Conservation (phyloP, 2,329 filamentous ascomycete species). For the Aureobasidium vineae region DNA sequence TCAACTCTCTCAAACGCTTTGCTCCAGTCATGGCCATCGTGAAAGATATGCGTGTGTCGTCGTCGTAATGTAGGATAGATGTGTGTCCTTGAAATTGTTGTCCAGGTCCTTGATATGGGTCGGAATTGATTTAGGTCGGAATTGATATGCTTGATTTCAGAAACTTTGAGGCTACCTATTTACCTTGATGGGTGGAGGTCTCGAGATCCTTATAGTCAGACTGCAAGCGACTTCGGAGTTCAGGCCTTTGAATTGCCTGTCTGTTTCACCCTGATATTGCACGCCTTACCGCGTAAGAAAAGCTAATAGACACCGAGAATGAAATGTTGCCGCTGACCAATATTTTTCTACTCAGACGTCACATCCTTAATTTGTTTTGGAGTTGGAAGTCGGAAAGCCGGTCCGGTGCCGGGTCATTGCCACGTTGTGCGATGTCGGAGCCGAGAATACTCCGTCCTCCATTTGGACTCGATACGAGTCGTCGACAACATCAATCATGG, state of each 20-base stretch:
- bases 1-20: conserved; percentile 29
- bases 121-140: not conserved
- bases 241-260: not conserved
- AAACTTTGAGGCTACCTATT: not conserved
- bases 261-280: not conserved
- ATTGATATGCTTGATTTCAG: not conserved
- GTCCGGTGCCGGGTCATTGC: conserved; percentile 2
- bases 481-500: too few species aligned
- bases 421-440: conserved; percentile 17
- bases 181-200: conserved; percentile 7
- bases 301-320: not conserved
- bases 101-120: not conserved
- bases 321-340: not conserved
- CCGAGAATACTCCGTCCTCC: not conserved
- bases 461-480: too few species aligned
- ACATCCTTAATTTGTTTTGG: conserved; percentile 9
- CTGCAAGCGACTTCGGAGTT: not conserved
- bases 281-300: conserved; percentile 1
- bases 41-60: not conserved
- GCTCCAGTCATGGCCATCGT: conserved; percentile 23
- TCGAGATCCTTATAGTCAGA: not conserved
- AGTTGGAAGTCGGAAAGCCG: not conserved
- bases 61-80: not conserved
- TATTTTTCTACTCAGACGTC: conserved; percentile 8
- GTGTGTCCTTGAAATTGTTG: not conserved